phyloP scores from a whole-genome alignment of 2,329 filamentous ascomycete genomes.

The Tolypocladium cylindrosporum region DNA sequence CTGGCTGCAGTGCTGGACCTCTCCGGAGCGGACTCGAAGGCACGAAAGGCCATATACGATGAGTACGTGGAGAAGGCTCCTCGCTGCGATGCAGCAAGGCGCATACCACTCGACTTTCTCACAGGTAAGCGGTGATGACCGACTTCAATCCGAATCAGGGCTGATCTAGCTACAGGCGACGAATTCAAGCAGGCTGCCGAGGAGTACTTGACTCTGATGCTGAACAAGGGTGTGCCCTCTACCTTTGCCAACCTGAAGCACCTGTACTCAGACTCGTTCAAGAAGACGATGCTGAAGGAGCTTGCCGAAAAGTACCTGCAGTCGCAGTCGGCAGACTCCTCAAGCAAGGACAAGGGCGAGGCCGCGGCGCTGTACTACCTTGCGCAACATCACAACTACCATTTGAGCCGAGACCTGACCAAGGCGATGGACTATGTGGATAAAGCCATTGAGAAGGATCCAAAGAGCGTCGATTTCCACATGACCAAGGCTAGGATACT shows the following conservation, averaged over 20 bases:
- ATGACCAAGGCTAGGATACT: constrained; percentile 93
- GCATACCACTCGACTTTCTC: constrained; percentile 84
- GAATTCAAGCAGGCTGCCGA: constrained; percentile 72
- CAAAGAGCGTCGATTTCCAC: constrained; percentile 78
- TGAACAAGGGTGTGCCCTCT: constrained; percentile 88
- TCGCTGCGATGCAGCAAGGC: constrained; percentile 72
- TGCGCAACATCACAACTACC: constrained; percentile 94
- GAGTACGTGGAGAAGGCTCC: constrained; percentile 74
- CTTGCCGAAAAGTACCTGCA: constrained; percentile 72
- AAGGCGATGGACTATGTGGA: constrained; percentile 80
- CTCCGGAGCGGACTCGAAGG: constrained; percentile 43
- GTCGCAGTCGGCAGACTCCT: constrained; percentile 40
- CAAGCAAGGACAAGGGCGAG: constrained; percentile 49
- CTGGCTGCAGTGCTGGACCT: constrained; percentile 62
- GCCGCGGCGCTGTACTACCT: constrained; percentile 85
- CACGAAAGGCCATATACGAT: constrained; percentile 60
- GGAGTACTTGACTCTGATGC: constrained; percentile 70
- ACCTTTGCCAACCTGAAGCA: constrained; percentile 96
- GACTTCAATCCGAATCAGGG: neutral
- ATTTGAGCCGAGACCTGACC: constrained; percentile 69
- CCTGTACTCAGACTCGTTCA: constrained; percentile 68
- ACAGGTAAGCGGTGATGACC: constrained; percentile 39
- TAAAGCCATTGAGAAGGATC: constrained; percentile 68
- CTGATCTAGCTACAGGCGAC: constrained; percentile 45
- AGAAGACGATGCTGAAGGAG: constrained; percentile 66